These are phyloP conservation scores for Aureobasidium sp. DNA, from an alignment of 2,329 filamentous ascomycete genomes.

Conservation along the genomic window DNA sequence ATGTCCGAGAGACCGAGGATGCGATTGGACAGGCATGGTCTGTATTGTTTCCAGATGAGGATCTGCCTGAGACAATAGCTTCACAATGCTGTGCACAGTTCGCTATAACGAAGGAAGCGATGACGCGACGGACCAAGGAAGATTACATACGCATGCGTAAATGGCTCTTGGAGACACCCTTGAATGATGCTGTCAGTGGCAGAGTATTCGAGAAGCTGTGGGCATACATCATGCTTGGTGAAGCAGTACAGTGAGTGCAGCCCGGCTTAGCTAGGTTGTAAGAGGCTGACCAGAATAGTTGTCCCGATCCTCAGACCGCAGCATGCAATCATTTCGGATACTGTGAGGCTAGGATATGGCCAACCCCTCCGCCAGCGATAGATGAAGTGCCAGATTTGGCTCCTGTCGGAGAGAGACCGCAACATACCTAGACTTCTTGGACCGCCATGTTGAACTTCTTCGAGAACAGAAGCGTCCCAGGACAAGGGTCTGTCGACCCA, in stretches of 20 bases:
- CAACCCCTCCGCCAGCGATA: too few relatives aligned
- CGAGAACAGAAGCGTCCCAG: not conserved
- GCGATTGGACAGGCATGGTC: slow-evolving; percentile 11
- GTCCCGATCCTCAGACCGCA: not conserved
- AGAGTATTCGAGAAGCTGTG: slow-evolving; percentile 7
- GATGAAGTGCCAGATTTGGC: too few relatives aligned
- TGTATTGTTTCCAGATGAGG: slow-evolving; percentile 13
- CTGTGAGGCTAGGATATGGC: too few relatives aligned
- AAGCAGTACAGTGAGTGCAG: not conserved
- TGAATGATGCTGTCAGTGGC: slow-evolving; percentile 3
- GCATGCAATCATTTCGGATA: too few relatives aligned
- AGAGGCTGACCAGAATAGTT: not conserved
- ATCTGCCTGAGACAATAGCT: not conserved
- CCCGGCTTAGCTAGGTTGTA: not conserved
- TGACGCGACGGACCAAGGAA: slow-evolving; percentile 41
- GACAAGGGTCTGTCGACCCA: not conserved
- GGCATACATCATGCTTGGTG: not conserved
- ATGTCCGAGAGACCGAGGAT: not conserved
- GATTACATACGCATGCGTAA: slow-evolving; percentile 52
- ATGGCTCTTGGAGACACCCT: slow-evolving; percentile 43
- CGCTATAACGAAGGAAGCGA: slow-evolving; percentile 48
- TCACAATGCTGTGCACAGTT: slow-evolving; percentile 48
- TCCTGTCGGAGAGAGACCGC: too few relatives aligned
- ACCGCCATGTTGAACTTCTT: not conserved
- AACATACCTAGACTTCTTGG: not conserved